phyloP scores from a whole-genome alignment of 169 alveolate genomes.

The Plasmodium yoelii region DNA sequence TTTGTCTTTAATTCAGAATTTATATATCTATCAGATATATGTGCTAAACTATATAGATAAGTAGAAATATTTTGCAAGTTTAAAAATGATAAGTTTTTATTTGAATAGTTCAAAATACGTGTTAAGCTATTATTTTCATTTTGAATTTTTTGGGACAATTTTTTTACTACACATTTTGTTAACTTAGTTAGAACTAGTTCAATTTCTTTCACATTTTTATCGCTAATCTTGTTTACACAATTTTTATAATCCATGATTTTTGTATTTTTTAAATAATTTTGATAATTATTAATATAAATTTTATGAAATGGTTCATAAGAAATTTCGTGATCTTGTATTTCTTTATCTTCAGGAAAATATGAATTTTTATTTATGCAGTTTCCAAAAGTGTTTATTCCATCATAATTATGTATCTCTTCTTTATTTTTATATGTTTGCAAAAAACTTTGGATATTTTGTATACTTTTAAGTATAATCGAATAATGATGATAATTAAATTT shows the following conservation, averaged over 20 bases:
- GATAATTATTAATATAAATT: neutral
- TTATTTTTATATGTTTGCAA: neutral
- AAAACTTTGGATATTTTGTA: constrained; percentile 41
- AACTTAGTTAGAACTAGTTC: constrained; percentile 34
- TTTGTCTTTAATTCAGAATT: constrained; percentile 6
- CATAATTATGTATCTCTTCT: neutral
- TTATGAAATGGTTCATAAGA: neutral
- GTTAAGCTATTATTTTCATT: constrained; percentile 13
- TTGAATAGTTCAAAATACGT: constrained; percentile 2
- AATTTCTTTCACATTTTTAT: constrained; percentile 1
- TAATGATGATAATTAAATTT: constrained; percentile 68
- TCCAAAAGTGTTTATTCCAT: neutral
- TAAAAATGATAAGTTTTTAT: constrained; percentile 13
- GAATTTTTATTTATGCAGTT: neutral
- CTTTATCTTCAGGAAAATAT: neutral
- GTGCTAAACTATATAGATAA: constrained; percentile 38
- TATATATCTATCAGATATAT: constrained; percentile 22
- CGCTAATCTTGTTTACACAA: neutral
- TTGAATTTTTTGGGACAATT: constrained; percentile 24
- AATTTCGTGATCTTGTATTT: neutral
- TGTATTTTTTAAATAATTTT: neutral
- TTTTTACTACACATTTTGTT: constrained; percentile 18
- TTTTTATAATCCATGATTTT: neutral
- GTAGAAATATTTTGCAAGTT: constrained; percentile 56
- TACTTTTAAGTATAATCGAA: constrained; percentile 53